Percentiles rank a stretch among this genome's conserved stretches.
Evolutionary conservation across 2,329 filamentous ascomycete genomes (phyloP).

Genomic region (Dactylellina cionopaga): DNA sequence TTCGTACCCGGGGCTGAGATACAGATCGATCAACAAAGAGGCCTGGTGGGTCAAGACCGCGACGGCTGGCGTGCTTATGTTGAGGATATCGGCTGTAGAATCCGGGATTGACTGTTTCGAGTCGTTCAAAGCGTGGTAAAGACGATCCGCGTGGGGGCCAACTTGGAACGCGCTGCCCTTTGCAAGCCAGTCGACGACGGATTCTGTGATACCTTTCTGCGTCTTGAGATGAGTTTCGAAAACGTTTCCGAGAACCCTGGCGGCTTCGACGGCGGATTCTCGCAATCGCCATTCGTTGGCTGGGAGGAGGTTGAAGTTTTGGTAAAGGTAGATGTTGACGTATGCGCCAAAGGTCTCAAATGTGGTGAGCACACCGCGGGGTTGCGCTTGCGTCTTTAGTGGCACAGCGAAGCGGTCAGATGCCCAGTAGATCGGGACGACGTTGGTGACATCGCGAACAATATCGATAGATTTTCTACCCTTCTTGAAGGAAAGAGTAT

Average conservation of each 20-base stretch:
- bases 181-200: slow-evolving; percentile 63
- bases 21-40: slow-evolving; percentile 67
- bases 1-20: slow-evolving; percentile 65
- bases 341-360: slow-evolving; percentile 64
- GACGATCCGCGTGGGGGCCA: slow-evolving; percentile 64
- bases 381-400: slow-evolving; percentile 71
- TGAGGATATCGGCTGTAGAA: slow-evolving; percentile 65
- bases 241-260: slow-evolving; percentile 61
- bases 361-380: slow-evolving; percentile 67
- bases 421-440: slow-evolving; percentile 72
- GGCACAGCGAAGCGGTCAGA: slow-evolving; percentile 73
- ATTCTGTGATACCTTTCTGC: slow-evolving; percentile 62
- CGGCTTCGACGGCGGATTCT: slow-evolving; percentile 62
- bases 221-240: slow-evolving; percentile 64
- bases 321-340: slow-evolving; percentile 65
- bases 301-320: slow-evolving; percentile 67
- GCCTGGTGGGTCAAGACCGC: slow-evolving; percentile 67
- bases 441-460: slow-evolving; percentile 74
- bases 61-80: slow-evolving; percentile 65
- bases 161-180: slow-evolving; percentile 66
- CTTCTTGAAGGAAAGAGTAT: slow-evolving; percentile 64
- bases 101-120: slow-evolving; percentile 64
- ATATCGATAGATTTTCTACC: slow-evolving; percentile 65
- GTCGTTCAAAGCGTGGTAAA: slow-evolving; percentile 65
- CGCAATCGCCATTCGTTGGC: slow-evolving; percentile 65